phyloP scores from a whole-genome alignment of 352 stramenopile species.

The Phytophthora aleatoria region DNA sequence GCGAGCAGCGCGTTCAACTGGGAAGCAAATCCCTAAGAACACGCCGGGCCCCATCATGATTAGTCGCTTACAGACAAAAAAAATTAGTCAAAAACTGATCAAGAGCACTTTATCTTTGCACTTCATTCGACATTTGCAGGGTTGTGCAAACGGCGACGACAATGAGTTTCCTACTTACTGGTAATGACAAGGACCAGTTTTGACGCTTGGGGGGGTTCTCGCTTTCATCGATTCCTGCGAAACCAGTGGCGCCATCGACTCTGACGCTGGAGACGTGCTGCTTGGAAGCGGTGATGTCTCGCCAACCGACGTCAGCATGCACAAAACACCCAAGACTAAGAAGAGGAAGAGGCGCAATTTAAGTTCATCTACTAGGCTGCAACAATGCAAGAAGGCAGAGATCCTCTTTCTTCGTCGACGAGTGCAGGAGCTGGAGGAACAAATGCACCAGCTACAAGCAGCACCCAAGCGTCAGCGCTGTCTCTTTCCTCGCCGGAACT shows the following conservation, averaged over 20 bases:
- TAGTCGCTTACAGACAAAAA: not conserved
- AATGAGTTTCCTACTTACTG: conserved; percentile 12
- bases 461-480: not conserved
- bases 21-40: not conserved
- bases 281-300: not conserved
- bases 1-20: not conserved
- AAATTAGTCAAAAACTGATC: not conserved
- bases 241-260: not conserved
- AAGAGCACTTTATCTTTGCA: not conserved
- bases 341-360: conserved; percentile 24
- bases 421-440: conserved; percentile 16
- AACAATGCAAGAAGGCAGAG: conserved; percentile 23
- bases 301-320: not conserved
- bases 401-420: conserved; percentile 16
- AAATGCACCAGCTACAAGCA: not conserved
- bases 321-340: not conserved
- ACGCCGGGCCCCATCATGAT: not conserved
- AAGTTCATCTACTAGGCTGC: conserved; percentile 26
- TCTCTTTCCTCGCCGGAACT: not conserved
- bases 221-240: conserved; percentile 17
- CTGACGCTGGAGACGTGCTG: not conserved
- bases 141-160: not conserved
- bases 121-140: conserved; percentile 1
- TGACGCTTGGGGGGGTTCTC: conserved; percentile 10
- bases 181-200: conserved; percentile 8